These are phyloP conservation scores for Artemisia tridentata DNA, from an alignment of 129 eudicot species.

Conservation along the genomic window DNA sequence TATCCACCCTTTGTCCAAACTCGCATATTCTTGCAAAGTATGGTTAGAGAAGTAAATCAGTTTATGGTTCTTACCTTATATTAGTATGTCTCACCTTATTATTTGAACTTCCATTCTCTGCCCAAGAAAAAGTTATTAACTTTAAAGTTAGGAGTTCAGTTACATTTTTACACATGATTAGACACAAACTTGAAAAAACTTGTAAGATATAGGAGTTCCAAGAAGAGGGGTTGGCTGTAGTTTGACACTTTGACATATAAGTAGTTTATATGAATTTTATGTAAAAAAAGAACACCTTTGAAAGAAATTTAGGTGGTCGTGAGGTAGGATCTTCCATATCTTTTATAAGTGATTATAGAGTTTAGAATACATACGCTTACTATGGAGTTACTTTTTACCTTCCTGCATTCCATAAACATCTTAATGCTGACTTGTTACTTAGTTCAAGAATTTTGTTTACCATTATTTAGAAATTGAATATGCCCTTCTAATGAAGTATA, in stretches of 20 bases:
- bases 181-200: too few relatives aligned
- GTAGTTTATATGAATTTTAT: neutral
- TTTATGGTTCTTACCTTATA: neutral
- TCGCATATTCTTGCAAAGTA: too few relatives aligned
- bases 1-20: too few relatives aligned
- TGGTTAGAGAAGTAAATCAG: neutral
- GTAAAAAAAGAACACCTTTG: too few relatives aligned
- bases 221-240: neutral
- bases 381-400: neutral
- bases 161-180: too few relatives aligned
- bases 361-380: neutral
- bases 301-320: too few relatives aligned
- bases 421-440: neutral
- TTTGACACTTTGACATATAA: neutral
- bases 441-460: neutral
- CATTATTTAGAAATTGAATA: neutral
- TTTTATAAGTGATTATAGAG: neutral
- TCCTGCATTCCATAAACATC: neutral
- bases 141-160: too few relatives aligned
- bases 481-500: neutral
- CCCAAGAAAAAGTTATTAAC: too few relatives aligned
- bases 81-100: too few relatives aligned
- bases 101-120: too few relatives aligned
- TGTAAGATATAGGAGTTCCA: too few relatives aligned
- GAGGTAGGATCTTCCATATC: too few relatives aligned